A percentile compares a stretch with the other conserved stretches of the same genome.
phyloP scores from a whole-genome alignment of 1,139 yeast genomes.

The Blastobotrys illinoisensis region DNA sequence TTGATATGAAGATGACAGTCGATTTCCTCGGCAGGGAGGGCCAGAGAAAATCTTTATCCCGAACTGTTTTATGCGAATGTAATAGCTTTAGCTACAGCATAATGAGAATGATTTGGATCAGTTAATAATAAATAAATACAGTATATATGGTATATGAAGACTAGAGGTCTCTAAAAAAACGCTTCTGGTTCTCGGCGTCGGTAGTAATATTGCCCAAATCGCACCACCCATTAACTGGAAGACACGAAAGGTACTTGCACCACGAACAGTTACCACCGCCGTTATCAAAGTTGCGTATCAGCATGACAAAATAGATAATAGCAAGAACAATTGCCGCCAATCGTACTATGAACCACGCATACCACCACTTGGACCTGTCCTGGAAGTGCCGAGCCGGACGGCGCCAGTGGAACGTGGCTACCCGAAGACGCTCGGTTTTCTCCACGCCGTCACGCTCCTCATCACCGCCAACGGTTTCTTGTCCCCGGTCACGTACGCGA shows the following conservation, averaged over 20 bases:
- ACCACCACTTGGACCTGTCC: slow-evolving; percentile 41
- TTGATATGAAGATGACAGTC: no score
- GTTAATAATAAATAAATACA: neutral
- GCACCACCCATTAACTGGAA: slow-evolving; percentile 74
- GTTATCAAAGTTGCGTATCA: slow-evolving; percentile 46
- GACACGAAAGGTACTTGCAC: slow-evolving; percentile 70
- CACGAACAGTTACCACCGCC: slow-evolving; percentile 52
- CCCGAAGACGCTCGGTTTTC: slow-evolving; percentile 15
- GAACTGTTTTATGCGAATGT: no score
- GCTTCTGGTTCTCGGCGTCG: slow-evolving; percentile 1
- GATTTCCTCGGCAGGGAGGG: no score
- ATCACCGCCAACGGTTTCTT: slow-evolving; percentile 5
- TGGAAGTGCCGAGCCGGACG: slow-evolving; percentile 21
- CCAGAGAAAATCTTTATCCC: no score
- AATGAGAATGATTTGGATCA: no score
- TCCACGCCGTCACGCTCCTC: slow-evolving; percentile 4
- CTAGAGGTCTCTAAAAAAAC: neutral
- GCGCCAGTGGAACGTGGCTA: slow-evolving; percentile 24
- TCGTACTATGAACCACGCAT: slow-evolving; percentile 49
- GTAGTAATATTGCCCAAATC: slow-evolving; percentile 47
- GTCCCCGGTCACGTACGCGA: slow-evolving; percentile 30
- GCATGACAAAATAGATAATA: slow-evolving; percentile 46
- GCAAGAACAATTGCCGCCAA: slow-evolving; percentile 43
- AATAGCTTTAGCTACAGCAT: no score
- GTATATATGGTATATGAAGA: neutral